Percentiles rank a stretch among this genome's conserved stretches.
phyloP scores from a whole-genome alignment of 2,329 filamentous ascomycete species.

The Xylaria sp. region DNA sequence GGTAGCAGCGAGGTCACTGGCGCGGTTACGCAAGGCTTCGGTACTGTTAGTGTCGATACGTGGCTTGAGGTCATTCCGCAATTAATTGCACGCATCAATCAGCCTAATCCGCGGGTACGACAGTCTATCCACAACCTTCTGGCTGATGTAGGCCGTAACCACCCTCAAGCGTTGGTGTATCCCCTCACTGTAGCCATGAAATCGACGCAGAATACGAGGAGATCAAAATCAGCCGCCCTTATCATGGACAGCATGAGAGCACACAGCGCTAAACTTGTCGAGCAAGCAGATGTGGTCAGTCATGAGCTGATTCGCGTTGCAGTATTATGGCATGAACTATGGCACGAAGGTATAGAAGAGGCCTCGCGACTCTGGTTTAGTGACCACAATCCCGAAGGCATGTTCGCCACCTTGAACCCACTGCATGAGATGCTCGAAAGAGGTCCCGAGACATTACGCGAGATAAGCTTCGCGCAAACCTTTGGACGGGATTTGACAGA shows the following conservation, averaged over 20 bases:
- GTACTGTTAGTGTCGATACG: slow-evolving; percentile 93
- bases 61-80: slow-evolving; percentile 99
- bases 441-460: slow-evolving; percentile 90
- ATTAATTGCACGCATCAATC: slow-evolving; percentile 96
- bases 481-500: slow-evolving; percentile 96
- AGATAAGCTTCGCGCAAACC: slow-evolving; percentile 97
- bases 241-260: slow-evolving; percentile 99
- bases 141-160: slow-evolving; percentile 89
- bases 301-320: slow-evolving; percentile 97
- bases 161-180: slow-evolving; percentile 96
- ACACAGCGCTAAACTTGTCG: slow-evolving; percentile 90
- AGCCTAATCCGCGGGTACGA: slow-evolving; percentile 88
- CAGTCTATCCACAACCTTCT: slow-evolving; percentile 92
- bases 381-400: slow-evolving; percentile 96
- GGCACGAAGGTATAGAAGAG: slow-evolving; percentile 98
- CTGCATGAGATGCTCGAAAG: slow-evolving; percentile 91
- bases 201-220: slow-evolving; percentile 81
- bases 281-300: slow-evolving; percentile 94
- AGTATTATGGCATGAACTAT: slow-evolving; percentile 97
- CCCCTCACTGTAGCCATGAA: slow-evolving; percentile 98
- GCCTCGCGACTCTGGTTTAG: slow-evolving; percentile 97
- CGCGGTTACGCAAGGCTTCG: slow-evolving; percentile 89
- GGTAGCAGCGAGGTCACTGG: slow-evolving; percentile 87
- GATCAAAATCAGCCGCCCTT: slow-evolving; percentile 86
- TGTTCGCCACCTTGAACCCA: slow-evolving; percentile 91